These are phyloP conservation scores for Euphorbia corollata DNA, from an alignment of 441 rosid species.

Conservation along the genomic window DNA sequence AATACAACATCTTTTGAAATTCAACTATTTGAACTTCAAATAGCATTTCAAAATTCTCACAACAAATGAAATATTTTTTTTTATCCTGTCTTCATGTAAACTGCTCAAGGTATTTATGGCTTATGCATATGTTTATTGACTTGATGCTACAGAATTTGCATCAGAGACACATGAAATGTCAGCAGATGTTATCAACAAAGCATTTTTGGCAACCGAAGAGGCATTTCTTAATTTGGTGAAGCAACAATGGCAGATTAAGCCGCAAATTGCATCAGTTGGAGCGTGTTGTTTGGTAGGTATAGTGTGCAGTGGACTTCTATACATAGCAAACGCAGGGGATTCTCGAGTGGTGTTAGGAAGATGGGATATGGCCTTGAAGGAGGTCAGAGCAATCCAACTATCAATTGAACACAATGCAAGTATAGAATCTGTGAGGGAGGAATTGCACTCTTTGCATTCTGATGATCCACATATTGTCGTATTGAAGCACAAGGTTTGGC, in stretches of 20 bases:
- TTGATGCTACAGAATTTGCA: constrained; percentile 50
- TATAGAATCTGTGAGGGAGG: constrained; percentile 79
- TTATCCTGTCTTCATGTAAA: no score
- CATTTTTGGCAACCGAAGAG: constrained; percentile 90
- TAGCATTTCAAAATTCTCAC: no score
- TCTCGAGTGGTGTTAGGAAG: constrained; percentile 86
- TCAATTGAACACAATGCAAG: constrained; percentile 82
- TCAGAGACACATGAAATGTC: constrained; percentile 69
- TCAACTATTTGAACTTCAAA: no score
- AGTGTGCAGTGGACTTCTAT: constrained; percentile 67
- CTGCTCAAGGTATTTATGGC: no score
- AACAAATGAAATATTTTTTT: no score
- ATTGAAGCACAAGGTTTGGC: constrained; percentile 89
- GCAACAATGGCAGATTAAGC: constrained; percentile 64
- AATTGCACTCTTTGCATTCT: constrained; percentile 74
- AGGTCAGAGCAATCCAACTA: constrained; percentile 69
- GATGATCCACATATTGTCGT: constrained; percentile 84
- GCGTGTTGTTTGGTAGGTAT: constrained; percentile 83
- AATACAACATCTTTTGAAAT: no score
- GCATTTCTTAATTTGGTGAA: constrained; percentile 70
- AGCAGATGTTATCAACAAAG: constrained; percentile 64
- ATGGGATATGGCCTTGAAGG: constrained; percentile 69
- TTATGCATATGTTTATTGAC: no score
- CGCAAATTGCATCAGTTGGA: constrained; percentile 94
- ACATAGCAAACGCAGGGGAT: constrained; percentile 83